Base-by-base conservation (phyloP, 495 filamentous ascomycete genomes). In the Annulohypoxylon stygium region DNA sequence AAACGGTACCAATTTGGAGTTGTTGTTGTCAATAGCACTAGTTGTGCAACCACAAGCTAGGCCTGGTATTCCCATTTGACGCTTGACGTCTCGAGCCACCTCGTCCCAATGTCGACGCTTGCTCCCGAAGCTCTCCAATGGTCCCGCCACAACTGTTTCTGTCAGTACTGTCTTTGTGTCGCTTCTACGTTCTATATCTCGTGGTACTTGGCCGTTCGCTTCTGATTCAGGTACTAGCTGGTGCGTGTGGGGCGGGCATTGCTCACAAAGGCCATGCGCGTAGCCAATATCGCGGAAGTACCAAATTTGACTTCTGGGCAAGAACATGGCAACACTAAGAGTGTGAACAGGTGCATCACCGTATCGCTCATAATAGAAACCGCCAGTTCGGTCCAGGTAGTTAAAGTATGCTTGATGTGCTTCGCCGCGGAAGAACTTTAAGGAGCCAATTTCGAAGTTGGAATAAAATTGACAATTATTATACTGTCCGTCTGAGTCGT, bases 261-360 rank as follows among this genome's bases (percentile, higher is more conserved):
- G 82, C 67, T 82, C 77, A 69, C 86, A 86, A 59, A 86, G 82
- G 57, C 84, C 84, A 78, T 88, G 86, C 57, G 86, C 83, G 68
- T 87, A 87, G 11, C 86, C 86, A 58, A 87, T 84, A 69, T 87
- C 85, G 61, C 84, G 77, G 67, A 88, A 88, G 71, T 82, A 86
- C 83, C 81, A 83, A 30, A 84, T 79, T 67, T 82, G 79, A 37
- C 61, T 79, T 68, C 82, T 84, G 1, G 83, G 82, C 26, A 83
- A 68, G 61, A 87, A 86, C 78, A 87, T 83, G 48, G 81, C 83
- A 23, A 86, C 83, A 53, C 83, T 83, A 16, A 87, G 76, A 4
- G 84, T 86, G 77, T 90, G 89, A 30, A 91, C 86, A n/a, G 90
- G 88, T 12, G 88, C 90, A 74, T 91, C 90, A 23, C 88, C 89